These are phyloP conservation scores for Ceratonia siliqua DNA, from an alignment of 306 rosid genomes.

Conservation along the genomic window DNA sequence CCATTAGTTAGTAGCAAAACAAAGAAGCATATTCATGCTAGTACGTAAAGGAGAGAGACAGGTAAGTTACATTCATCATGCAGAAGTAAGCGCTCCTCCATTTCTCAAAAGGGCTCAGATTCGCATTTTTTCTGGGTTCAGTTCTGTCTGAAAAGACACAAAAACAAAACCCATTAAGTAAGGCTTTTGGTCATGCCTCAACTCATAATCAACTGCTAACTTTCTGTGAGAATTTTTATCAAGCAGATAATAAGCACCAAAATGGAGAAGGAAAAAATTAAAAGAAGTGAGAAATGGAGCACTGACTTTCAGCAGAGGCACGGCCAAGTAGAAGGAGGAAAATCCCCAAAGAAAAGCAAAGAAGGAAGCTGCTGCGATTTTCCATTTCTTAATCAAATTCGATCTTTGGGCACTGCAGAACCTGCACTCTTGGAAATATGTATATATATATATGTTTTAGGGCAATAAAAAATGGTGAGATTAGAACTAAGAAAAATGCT, in stretches of 20 bases:
- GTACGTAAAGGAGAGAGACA: background rate
- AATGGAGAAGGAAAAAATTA: background rate
- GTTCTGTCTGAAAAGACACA: conserved; percentile 33
- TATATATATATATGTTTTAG: conserved; percentile 23
- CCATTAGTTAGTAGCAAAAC: background rate
- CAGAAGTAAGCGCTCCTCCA: conserved; percentile 65
- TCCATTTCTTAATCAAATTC: conserved; percentile 34
- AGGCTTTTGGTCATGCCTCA: background rate
- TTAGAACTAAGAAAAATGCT: conserved; percentile 32
- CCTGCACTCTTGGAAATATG: background rate
- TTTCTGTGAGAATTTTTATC: background rate
- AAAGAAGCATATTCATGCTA: background rate
- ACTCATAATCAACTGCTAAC: background rate
- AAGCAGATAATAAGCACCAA: background rate
- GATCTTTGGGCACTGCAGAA: conserved; percentile 16
- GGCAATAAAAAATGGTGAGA: conserved; percentile 14
- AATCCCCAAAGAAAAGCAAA: conserved; percentile 46
- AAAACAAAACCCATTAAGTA: background rate
- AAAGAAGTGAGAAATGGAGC: background rate
- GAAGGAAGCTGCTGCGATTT: conserved; percentile 17
- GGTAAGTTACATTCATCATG: conserved; percentile 36
- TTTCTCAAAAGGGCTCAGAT: conserved; percentile 39
- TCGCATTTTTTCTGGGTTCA: conserved; percentile 42
- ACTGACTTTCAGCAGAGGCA: conserved; percentile 49
- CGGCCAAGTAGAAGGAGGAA: conserved; percentile 42